Evolutionary conservation across 148 eudicot genomes (phyloP), one percentile per base, ranked within the genome.

Genomic region (Mesembryanthemum crystallinum): DNA sequence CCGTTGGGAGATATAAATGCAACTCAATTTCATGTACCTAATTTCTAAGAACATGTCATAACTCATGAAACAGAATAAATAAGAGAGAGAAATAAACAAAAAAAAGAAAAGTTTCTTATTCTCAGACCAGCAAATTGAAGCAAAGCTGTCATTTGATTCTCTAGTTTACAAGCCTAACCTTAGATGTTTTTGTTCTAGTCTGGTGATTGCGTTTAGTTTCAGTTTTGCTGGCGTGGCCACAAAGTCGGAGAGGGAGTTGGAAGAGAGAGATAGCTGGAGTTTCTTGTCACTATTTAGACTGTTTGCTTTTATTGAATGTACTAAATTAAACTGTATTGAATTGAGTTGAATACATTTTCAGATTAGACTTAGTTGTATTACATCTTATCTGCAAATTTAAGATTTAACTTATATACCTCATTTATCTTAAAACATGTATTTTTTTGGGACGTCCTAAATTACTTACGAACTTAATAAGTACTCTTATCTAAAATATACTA

Each of bases 121-220:
- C 13, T 49, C 15, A 54, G 58, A 54, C 58, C 58, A 20, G 51
- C 15, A 37, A 23, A 6, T 66, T 66, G 49, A 21, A 37, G 69
- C 69, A 39, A 66, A 66, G 69, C 23, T 67, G 47, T 67, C 32
- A 42, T 23, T 25, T 67, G 47, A n/a, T 21, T 37, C 29, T 69
- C 21, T 39, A 23, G 0, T 14, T n/a, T 23, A 1, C 28, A 69
- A 32, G 18, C 18, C 15, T 17, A n/a, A n/a, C n/a, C n/a, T n/a
- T n/a, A n/a, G n/a, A n/a, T n/a, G n/a, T n/a, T n/a, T n/a, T n/a
- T n/a, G n/a, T n/a, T n/a, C 54, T 49, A 10, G 21, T 24, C 4
- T 35, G 74, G 25, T 4, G 21, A 47, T 51, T 72, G 30, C 62
- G 39, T 52, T 71, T 52, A 30, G 37, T 47, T 30, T 55, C 23